Conservation (phyloP, 1,284 basidiomycete species). For the Microbotryum saponariae region DNA sequence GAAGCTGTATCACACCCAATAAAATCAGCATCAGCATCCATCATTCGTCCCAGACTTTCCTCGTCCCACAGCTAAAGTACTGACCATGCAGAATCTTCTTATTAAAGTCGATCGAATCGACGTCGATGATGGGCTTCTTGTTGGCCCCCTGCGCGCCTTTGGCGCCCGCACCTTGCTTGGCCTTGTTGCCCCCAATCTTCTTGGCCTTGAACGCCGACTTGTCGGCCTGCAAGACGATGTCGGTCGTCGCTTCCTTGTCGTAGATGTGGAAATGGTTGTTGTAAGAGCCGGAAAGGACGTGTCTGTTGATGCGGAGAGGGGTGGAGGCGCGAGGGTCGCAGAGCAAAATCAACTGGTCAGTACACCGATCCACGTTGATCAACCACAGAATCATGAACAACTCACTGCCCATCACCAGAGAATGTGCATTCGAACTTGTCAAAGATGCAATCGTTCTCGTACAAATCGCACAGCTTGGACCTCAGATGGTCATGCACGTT, state of each 20-base stretch:
- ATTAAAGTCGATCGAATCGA: conserved; percentile 91
- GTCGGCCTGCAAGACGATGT: conserved; percentile 94
- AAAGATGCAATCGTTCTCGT: conserved; percentile 99
- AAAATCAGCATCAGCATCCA: neutral
- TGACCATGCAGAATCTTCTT: conserved; percentile 77
- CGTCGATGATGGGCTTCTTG: conserved; percentile 69
- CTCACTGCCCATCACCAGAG: conserved; percentile 89
- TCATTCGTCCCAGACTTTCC: neutral
- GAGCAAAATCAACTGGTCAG: too few relatives aligned
- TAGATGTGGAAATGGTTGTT: conserved; percentile 99
- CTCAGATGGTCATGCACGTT: conserved; percentile 97
- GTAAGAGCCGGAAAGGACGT: conserved; percentile 94
- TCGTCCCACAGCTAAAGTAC: conserved; percentile 4
- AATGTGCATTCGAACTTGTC: conserved; percentile 99
- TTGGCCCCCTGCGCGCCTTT: conserved; percentile 33
- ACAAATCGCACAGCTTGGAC: conserved; percentile 94
- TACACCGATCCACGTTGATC: neutral
- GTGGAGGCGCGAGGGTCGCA: conserved; percentile 18
- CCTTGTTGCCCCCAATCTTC: conserved; percentile 61
- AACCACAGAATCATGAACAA: conserved; percentile 28
- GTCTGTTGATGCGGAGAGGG: conserved; percentile 47
- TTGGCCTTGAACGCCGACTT: conserved; percentile 99
- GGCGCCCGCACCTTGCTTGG: conserved; percentile 55
- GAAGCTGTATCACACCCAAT: conserved; percentile 51
- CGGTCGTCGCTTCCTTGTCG: conserved; percentile 80